Conservation (phyloP, 495 filamentous ascomycete genomes). For the Sordaria brevicollis region DNA sequence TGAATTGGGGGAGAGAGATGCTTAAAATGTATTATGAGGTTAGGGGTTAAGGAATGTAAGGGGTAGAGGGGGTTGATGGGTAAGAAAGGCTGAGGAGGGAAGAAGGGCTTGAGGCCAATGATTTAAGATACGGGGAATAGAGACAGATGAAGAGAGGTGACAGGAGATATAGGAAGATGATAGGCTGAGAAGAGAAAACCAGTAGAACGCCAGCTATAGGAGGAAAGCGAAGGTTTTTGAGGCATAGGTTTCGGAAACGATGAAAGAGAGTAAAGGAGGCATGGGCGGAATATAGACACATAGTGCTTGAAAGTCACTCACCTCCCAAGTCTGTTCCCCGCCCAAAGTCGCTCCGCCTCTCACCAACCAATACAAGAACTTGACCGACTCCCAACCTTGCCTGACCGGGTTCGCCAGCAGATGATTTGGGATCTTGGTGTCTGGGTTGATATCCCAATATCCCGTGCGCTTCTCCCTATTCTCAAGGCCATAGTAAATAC, state of each 20-base stretch:
- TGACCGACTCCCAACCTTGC: constrained; percentile 11
- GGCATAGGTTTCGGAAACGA: too few species aligned
- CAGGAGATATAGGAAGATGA: too few species aligned
- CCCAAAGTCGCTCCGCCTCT: constrained; percentile 17
- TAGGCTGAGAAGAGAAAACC: too few species aligned
- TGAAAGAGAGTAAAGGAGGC: too few species aligned
- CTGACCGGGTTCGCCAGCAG: constrained; percentile 19
- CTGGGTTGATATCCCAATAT: constrained; percentile 20
- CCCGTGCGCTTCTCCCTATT: neutral
- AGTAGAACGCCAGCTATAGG: too few species aligned
- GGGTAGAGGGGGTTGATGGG: too few species aligned
- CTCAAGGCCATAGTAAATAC: neutral
- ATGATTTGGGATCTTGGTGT: constrained; percentile 19
- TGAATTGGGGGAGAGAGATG: neutral
- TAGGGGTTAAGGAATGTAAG: neutral
- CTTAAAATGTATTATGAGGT: too few species aligned
- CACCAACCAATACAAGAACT: constrained; percentile 29
- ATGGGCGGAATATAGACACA: too few species aligned
- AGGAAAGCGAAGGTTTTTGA: too few species aligned
- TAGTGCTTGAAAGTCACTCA: too few species aligned
- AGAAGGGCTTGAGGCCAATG: neutral
- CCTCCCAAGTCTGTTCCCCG: constrained; percentile 24
- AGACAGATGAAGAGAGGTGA: too few species aligned
- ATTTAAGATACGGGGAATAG: too few species aligned
- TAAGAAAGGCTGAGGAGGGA: neutral